These are phyloP conservation scores for Calonectria ilicicola DNA, from an alignment of 2,329 filamentous ascomycete genomes.

Conservation along the genomic window DNA sequence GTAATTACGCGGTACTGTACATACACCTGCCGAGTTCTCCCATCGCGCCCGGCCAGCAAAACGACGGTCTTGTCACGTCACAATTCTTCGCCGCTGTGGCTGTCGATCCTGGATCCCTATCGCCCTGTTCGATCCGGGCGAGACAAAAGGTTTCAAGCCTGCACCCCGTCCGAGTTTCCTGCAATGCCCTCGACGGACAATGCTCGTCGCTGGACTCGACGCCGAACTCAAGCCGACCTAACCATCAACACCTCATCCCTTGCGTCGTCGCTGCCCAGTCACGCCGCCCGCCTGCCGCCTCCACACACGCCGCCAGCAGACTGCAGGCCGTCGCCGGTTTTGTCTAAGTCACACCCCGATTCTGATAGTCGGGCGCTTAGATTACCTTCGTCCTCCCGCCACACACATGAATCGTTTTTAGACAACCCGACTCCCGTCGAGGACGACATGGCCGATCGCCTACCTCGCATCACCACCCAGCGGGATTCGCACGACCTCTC, in stretches of 20 bases:
- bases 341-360: constrained; percentile 39
- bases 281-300: constrained; percentile 32
- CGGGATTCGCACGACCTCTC: constrained; percentile 88
- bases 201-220: constrained; percentile 40
- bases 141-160: constrained; percentile 35
- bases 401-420: constrained; percentile 45
- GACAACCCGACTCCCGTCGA: constrained; percentile 45
- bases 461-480: constrained; percentile 44
- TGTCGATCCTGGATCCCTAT: constrained; percentile 37
- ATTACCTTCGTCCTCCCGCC: constrained; percentile 33
- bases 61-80: constrained; percentile 40
- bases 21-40: constrained; percentile 28
- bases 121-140: constrained; percentile 31
- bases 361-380: constrained; percentile 43
- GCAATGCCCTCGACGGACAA: constrained; percentile 41
- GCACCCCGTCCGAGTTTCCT: constrained; percentile 28
- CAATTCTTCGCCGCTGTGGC: constrained; percentile 41
- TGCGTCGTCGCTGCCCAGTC: constrained; percentile 35
- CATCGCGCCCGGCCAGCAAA: constrained; percentile 32
- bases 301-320: constrained; percentile 36
- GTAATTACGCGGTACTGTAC: constrained; percentile 14
- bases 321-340: constrained; percentile 27
- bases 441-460: constrained; percentile 44
- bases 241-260: constrained; percentile 42
- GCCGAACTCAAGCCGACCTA: constrained; percentile 39